Evolutionary conservation across 441 rosid species (phyloP).

Genomic region (Gossypium schwendimanii): DNA sequence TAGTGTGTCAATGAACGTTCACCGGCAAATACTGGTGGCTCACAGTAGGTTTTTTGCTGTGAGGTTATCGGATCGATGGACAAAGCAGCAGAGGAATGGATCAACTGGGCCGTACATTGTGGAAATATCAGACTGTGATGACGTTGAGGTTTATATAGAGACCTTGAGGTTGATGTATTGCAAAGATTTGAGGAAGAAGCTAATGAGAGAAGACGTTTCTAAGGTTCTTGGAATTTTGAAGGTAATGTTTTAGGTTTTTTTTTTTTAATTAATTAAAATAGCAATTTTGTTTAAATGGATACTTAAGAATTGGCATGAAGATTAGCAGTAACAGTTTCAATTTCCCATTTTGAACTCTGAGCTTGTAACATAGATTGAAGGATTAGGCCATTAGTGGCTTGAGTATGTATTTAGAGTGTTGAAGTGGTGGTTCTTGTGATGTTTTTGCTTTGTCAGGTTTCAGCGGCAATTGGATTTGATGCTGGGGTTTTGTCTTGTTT

Average conservation of each 20-base stretch:
- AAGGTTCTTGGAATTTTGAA: constrained; percentile 87
- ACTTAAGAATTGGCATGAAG: neutral
- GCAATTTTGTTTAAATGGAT: neutral
- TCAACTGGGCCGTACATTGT: constrained; percentile 53
- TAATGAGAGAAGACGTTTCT: constrained; percentile 79
- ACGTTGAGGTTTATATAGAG: constrained; percentile 95
- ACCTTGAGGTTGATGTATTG: constrained; percentile 85
- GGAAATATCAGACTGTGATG: constrained; percentile 96
- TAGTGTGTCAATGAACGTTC: constrained; percentile 62
- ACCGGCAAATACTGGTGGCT: constrained; percentile 78
- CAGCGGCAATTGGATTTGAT: constrained; percentile 32
- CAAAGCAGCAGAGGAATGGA: constrained; percentile 50
- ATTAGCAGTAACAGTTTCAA: neutral
- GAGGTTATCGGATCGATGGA: constrained; percentile 77
- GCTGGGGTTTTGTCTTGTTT: constrained; percentile 82
- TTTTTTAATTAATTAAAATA: too few relatives aligned
- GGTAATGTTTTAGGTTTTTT: constrained; percentile 32
- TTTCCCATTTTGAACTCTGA: neutral
- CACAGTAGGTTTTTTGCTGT: constrained; percentile 81
- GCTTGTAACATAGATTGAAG: neutral
- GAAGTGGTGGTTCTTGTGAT: constrained; percentile 13
- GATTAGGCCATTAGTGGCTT: neutral
- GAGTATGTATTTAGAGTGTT: neutral
- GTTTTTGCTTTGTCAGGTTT: constrained; percentile 47
- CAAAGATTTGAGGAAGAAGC: constrained; percentile 77